These are phyloP conservation scores for Colletotrichum sansevieriae DNA, from an alignment of 2,329 filamentous ascomycete genomes.

Conservation along the genomic window DNA sequence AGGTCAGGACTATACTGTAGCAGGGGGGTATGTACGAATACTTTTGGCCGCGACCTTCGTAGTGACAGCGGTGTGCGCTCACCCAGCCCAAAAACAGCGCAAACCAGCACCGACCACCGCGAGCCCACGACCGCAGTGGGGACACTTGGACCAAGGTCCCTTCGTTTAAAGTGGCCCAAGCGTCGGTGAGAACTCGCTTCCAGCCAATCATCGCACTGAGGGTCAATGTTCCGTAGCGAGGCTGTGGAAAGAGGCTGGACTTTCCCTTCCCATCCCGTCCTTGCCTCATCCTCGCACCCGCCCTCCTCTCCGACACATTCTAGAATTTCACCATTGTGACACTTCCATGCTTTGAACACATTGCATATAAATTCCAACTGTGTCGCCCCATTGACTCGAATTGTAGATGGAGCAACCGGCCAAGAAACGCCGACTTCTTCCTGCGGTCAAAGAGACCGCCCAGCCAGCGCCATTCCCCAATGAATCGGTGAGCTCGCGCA, in stretches of 20 bases:
- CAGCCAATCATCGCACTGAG: not conserved
- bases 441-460: constrained; percentile 26
- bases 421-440: constrained; percentile 42
- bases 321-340: constrained; percentile 3
- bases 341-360: constrained; percentile 14
- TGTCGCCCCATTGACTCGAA: constrained; percentile 28
- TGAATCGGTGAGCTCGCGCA: constrained; percentile 43
- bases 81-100: too few species aligned
- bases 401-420: constrained; percentile 43
- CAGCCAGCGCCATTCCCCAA: constrained; percentile 37
- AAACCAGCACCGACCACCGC: too few species aligned
- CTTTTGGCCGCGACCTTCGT: too few species aligned
- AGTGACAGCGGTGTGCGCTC: too few species aligned
- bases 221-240: too few species aligned
- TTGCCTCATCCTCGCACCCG: not conserved
- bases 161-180: not conserved
- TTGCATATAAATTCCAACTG: constrained; percentile 4
- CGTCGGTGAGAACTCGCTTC: not conserved
- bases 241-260: too few species aligned
- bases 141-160: too few species aligned
- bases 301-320: not conserved
- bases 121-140: too few species aligned
- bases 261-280: not conserved
- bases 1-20: too few species aligned
- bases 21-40: too few species aligned